Evolutionary conservation across 208 protist genomes (phyloP), one percentile per base, ranked within the genome.

Genomic region (Trypanosoma brucei): DNA sequence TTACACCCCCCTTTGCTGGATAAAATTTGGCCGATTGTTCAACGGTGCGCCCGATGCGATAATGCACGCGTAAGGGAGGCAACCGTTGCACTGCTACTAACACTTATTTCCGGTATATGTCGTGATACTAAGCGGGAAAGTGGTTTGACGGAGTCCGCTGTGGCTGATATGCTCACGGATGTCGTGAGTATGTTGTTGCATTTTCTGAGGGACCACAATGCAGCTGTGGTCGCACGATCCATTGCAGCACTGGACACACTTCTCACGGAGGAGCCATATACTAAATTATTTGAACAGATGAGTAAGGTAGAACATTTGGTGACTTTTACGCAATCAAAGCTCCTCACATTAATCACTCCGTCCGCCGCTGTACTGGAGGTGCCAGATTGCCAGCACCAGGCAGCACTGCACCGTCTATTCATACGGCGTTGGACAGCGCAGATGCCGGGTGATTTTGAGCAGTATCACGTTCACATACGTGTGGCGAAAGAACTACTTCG

Each of bases 41-140:
- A 72, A 6, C 72, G 76, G 53, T 90, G 80, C 50, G 73, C 87
- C 39, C 83, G 74, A n/a, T 79, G 90, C 48, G 83, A 85, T 54
- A 86, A 71, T 51, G 78, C 83, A 42, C 66, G 77, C 2, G 85
- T 93, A 65, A 82, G 90, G 1, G 90, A 93, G 77, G 81, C 80
- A 3, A 81, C 77, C 34, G 74, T 93, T 38, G 74, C 81, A n/a
- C 72, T 95, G 9, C 78, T 95, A 7, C 58, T 87, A n/a, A 81
- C 76, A 0, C 59, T 91, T 38, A 59, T 95, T 14, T 59, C 65
- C 3, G 58, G 61, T 42, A 54, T 39, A n/a, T 64, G 65, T 42
- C 38, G 22, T 13, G 31, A 39, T 31, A n/a, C 46, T 14, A 34
- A 37, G 14, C 55, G 51, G 36, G 42, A 11, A 14, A 11, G 49